phyloP scores from a whole-genome alignment of 108 stramenopile genomes.

The Craspedostauros australis region DNA sequence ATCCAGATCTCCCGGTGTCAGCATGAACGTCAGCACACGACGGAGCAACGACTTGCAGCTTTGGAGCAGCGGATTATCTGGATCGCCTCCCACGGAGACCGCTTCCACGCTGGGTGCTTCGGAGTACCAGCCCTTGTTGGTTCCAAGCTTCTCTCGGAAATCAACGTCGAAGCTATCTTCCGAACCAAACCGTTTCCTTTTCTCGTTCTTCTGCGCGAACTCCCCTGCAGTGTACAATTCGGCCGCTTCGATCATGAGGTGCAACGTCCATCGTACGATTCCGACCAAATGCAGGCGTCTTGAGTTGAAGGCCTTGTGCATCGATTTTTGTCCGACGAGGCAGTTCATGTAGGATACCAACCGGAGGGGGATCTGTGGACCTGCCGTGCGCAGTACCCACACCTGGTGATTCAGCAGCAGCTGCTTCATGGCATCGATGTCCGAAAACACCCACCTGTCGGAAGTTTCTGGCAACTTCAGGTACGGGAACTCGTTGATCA shows the following conservation, averaged over 20 bases:
- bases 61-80: constrained; percentile 67
- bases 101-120: constrained; percentile 57
- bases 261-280: constrained; percentile 80
- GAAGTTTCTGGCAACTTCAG: no score
- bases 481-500: constrained; percentile 16
- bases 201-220: constrained; percentile 1
- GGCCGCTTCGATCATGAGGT: constrained; percentile 83
- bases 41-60: constrained; percentile 77
- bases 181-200: constrained; percentile 10
- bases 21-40: constrained; percentile 80
- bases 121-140: constrained; percentile 49
- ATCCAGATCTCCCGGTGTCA: constrained; percentile 82
- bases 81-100: constrained; percentile 79
- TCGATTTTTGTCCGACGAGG: constrained; percentile 66
- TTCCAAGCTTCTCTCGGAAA: neutral
- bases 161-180: constrained; percentile 6
- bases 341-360: constrained; percentile 69
- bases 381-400: constrained; percentile 69
- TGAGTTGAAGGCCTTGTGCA: constrained; percentile 83
- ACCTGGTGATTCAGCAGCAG: constrained; percentile 86
- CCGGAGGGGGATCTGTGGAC: constrained; percentile 69
- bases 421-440: constrained; percentile 89
- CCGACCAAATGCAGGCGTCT: constrained; percentile 78
- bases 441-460: constrained; percentile 76
- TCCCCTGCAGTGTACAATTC: constrained; percentile 66